Conservation (phyloP, 768 basidiomycete genomes). For the Leccinum disarticulatum region DNA sequence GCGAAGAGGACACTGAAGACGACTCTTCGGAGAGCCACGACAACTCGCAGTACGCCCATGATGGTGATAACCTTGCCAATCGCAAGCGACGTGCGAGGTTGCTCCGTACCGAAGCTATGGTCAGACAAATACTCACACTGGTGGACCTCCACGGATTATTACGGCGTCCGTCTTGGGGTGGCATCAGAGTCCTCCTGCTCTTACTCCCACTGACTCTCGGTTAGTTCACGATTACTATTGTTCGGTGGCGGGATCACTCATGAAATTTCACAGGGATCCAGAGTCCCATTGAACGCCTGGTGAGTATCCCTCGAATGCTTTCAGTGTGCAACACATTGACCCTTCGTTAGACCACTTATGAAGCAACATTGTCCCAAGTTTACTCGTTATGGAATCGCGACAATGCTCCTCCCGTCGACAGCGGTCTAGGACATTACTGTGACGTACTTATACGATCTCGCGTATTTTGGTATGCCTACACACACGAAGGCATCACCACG, state of each 20-base stretch:
- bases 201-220: conserved; percentile 84
- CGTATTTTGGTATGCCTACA: conserved; percentile 87
- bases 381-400: conserved; percentile 68
- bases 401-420: conserved; percentile 43
- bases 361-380: conserved; percentile 80
- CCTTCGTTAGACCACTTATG: conserved; percentile 60
- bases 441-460: conserved; percentile 66
- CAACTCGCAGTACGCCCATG: conserved; percentile 12
- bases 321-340: conserved; percentile 5
- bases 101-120: conserved; percentile 63
- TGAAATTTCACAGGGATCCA: conserved; percentile 23
- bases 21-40: conserved; percentile 4
- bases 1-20: conserved; percentile 38
- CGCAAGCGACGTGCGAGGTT: conserved; percentile 44
- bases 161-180: conserved; percentile 83
- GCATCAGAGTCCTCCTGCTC: conserved; percentile 75
- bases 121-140: conserved; percentile 73
- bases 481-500: conserved; percentile 80
- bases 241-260: conserved; percentile 8
- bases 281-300: conserved; percentile 26
- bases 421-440: conserved; percentile 54
- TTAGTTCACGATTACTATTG: conserved; percentile 32
- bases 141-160: conserved; percentile 80
- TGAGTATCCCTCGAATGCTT: conserved; percentile 1
- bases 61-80: conserved; percentile 34